phyloP scores from a whole-genome alignment of 1,139 yeast species.

The Yamadazyma blattariae region DNA sequence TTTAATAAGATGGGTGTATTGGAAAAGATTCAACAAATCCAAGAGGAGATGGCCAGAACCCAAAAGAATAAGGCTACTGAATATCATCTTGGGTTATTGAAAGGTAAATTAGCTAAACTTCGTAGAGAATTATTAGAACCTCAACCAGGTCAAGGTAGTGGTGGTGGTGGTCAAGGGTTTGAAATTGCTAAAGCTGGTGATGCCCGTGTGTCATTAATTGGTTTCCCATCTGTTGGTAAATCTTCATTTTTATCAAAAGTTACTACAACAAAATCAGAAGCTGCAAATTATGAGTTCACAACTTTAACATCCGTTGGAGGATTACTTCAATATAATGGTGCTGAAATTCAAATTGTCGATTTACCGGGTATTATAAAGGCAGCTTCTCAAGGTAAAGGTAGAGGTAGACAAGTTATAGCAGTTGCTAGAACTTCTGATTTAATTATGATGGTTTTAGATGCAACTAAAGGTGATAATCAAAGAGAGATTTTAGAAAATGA shows the following conservation, averaged over 20 bases:
- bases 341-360: conserved; percentile 95
- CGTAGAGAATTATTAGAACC: conserved; percentile 92
- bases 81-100: conserved; percentile 88
- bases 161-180: conserved; percentile 83
- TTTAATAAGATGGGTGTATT: conserved; percentile 28
- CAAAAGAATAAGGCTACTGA: conserved; percentile 98
- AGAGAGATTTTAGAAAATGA: conserved; percentile 83
- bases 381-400: conserved; percentile 95
- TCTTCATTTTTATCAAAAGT: conserved; percentile 84
- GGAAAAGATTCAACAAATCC: conserved; percentile 86
- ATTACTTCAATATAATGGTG: conserved; percentile 89
- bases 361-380: conserved; percentile 97
- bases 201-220: conserved; percentile 92
- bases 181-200: conserved; percentile 96
- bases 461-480: conserved; percentile 90
- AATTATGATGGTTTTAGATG: conserved; percentile 90
- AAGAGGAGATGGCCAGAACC: conserved; percentile 90
- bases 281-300: conserved; percentile 93
- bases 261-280: conserved; percentile 90
- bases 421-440: conserved; percentile 94
- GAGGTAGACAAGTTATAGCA: conserved; percentile 95
- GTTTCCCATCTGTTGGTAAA: conserved; percentile 97
- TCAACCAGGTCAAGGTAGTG: conserved; percentile 65
- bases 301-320: conserved; percentile 97
- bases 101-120: conserved; percentile 93